These are phyloP conservation scores for Paecilomyces niveus DNA, from an alignment of 2,329 filamentous ascomycete species.

Conservation along the genomic window DNA sequence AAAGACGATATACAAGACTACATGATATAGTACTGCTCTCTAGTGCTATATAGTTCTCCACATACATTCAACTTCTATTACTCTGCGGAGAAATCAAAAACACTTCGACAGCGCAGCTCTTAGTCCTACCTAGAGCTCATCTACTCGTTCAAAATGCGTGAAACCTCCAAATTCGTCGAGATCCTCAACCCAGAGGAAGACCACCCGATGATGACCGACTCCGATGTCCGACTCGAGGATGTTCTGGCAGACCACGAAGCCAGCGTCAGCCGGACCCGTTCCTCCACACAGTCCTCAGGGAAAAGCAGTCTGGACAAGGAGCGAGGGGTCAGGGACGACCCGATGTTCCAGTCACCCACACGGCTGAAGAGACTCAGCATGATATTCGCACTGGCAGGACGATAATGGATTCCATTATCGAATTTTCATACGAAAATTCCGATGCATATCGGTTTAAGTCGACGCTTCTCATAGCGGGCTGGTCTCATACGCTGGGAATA, in stretches of 20 bases:
- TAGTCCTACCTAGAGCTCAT: neutral
- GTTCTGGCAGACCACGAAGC: slow-evolving; percentile 36
- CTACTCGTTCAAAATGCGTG: slow-evolving; percentile 16
- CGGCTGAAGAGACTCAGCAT: slow-evolving; percentile 1
- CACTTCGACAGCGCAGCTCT: neutral
- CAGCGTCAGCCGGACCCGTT: slow-evolving; percentile 25
- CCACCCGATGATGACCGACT: slow-evolving; percentile 27
- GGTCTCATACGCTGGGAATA: neutral
- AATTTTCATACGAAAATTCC: neutral
- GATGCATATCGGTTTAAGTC: neutral
- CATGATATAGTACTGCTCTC: neutral
- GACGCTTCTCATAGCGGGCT: neutral
- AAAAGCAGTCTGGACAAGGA: slow-evolving; percentile 24
- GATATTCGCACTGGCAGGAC: neutral
- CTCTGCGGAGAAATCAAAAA: neutral
- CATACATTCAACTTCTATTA: neutral
- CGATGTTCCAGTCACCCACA: neutral
- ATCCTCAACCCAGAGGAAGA: slow-evolving; percentile 33
- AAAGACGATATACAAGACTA: neutral
- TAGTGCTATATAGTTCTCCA: neutral
- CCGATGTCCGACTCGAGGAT: slow-evolving; percentile 37
- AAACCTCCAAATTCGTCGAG: slow-evolving; percentile 38
- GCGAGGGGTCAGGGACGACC: slow-evolving; percentile 2
- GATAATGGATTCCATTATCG: neutral
- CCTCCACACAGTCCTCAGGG: slow-evolving; percentile 28